Evolutionary conservation across 2,329 filamentous ascomycete genomes (phyloP), one percentile per base, ranked within the genome.

Genomic region (Colletotrichum navitas): DNA sequence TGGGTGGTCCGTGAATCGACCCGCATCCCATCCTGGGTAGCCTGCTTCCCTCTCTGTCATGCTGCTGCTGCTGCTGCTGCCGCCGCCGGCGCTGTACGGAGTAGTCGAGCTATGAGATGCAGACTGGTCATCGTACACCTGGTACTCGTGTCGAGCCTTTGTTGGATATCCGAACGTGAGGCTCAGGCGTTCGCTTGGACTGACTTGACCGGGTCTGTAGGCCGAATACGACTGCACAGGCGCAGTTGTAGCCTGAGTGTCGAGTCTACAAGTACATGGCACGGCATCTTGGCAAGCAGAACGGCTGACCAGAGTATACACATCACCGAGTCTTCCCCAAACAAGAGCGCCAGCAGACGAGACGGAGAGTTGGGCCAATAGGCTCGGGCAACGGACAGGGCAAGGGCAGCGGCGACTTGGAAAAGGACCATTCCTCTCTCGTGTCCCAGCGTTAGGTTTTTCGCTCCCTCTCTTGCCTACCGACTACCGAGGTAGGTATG

Each of bases 1-100:
- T 68, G 68, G 59, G 59, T 71, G 68, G 68, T 71, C 68, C 65
- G 68, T 71, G 68, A 59, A 68, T 47, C 29, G 45, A 54, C n/a
- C 61, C 34, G 61, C 29, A 32, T 29, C 34, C 24, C 29, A 32
- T 29, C 24, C 32, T 52, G 24, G 41, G 29, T 16, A 59, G 32
- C 54, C 51, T 47, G 49, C 21, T 36, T 21, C 34, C 34, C 36
- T 43, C 59, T 68, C 62, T 63, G 65, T 68, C 65, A 63, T 55
- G 65, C 21, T 12, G n/a, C 45, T n/a, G 43, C 18, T n/a, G 21
- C 43, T 21, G 36, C 39, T 59, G 64, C 18, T 45, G 43, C 21
- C 55, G 59, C 18, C n/a, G 41, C 18, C 16, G 43, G 5, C 21
- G 41, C 29, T 21, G 47, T 36, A 36, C 34, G 10, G 11, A 36